Evolutionary conservation across 257 asterid genomes (phyloP), one percentile per base, ranked within the genome.

Genomic region (Cordia subcordata): DNA sequence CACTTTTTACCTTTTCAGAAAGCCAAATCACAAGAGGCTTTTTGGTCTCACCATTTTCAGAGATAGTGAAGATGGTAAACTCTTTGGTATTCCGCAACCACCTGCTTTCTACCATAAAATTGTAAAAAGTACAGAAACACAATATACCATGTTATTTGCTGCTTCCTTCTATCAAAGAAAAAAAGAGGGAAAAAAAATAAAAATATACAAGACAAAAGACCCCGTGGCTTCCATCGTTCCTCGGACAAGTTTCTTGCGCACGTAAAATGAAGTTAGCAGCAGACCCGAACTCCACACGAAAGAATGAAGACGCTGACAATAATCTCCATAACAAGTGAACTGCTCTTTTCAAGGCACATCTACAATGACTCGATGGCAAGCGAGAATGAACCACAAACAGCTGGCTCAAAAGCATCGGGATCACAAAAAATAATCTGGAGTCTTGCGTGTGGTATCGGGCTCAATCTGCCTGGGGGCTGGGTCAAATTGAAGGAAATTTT

Each of bases 381-480:
- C 50, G 22, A 37, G 61, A 32, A 37, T 22, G 19, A 32, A 72
- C 67, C 56, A 68, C 62, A 63, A 55, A 37, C 63, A 65, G 61
- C 49, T 9, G 72, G 33, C 12, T 4, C 12, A 37, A 15, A 56
- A 52, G 49, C 65, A 52, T 50, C 11, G 73, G 42, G 68, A 62
- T 83, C 76, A 83, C 79, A 83, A 74, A 66, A 83, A 83, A 64
- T 83, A 83, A 72, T 83, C 90, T 13, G 90, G 90, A 63, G 86
- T 83, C 69, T 78, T 83, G 79, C 90, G 90, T 3, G 85, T 78
- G 10, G 85, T 74, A 60, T 83, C 90, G 0, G 90, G 90, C 71
- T 83, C 90, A 11, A 83, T 80, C 73, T 83, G 90, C 19, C 90
- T 77, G 22, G 90, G 90, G 45, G 90, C 90, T 23, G 90, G 90